Evolutionary conservation across 2,329 filamentous ascomycete genomes (phyloP).

Genomic region (Alternaria postmessia): DNA sequence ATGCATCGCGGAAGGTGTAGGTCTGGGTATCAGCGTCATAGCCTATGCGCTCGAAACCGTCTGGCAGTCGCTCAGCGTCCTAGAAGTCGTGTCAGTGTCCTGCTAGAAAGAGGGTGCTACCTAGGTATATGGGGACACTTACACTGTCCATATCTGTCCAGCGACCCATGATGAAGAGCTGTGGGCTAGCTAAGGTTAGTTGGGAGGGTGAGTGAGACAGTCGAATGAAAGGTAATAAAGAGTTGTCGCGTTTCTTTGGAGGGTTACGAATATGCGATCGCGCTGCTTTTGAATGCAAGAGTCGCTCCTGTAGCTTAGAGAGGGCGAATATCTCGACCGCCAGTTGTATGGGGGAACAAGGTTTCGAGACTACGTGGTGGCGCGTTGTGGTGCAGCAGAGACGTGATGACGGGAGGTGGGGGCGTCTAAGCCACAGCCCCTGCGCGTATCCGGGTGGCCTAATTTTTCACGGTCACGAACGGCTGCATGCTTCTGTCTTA

Average conservation of each 20-base stretch:
- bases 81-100: conserved; percentile 11
- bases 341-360: neutral
- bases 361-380: neutral
- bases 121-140: neutral
- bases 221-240: neutral
- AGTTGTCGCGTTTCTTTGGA: neutral
- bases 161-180: conserved; percentile 32
- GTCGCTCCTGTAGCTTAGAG: neutral
- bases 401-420: neutral
- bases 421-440: neutral
- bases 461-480: neutral
- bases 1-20: conserved; percentile 61
- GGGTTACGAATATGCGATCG: neutral
- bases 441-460: neutral
- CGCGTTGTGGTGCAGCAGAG: neutral
- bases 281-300: neutral
- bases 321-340: neutral
- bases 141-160: conserved; percentile 38
- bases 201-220: neutral
- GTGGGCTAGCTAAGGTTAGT: conserved; percentile 7
- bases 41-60: conserved; percentile 63
- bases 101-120: neutral
- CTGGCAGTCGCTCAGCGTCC: conserved; percentile 63
- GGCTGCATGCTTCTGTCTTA: neutral
- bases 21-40: conserved; percentile 65